A percentile compares a stretch with the other conserved stretches of the same genome.
Evolutionary conservation across 768 basidiomycete species (phyloP).

Genomic region (Auricularia heimuer): DNA sequence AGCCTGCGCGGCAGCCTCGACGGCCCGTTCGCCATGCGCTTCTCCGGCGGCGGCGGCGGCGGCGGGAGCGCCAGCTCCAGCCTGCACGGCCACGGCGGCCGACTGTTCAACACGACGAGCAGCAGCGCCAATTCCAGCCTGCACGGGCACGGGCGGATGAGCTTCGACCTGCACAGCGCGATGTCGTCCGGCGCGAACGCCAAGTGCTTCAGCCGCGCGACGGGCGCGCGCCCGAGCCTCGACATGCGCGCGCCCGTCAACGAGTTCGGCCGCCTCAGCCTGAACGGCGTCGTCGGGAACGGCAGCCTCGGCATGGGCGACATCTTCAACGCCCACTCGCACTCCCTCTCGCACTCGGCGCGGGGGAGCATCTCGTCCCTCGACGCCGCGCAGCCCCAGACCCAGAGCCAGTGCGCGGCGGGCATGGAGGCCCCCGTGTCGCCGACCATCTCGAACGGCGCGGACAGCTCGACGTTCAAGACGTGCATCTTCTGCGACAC

Average conservation of each 20-base stretch:
- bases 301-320: neutral
- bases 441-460: neutral
- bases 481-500: constrained; percentile 3
- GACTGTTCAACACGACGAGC: neutral
- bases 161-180: neutral
- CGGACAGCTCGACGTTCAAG: neutral
- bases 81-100: neutral
- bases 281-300: neutral
- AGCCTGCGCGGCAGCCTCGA: neutral
- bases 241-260: neutral
- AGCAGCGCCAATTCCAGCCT: neutral
- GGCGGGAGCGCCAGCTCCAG: neutral
- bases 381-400: neutral
- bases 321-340: neutral
- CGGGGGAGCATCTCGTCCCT: neutral
- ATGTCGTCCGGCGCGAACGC: neutral
- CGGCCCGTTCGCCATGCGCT: no score
- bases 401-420: neutral
- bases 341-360: neutral
- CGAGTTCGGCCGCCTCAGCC: neutral
- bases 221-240: neutral
- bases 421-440: neutral
- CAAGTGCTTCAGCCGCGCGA: neutral
- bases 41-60: neutral
- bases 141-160: neutral